Base-by-base conservation (phyloP, 1,139 yeast species). In the Nakaseomyces kungkrabaensis region DNA sequence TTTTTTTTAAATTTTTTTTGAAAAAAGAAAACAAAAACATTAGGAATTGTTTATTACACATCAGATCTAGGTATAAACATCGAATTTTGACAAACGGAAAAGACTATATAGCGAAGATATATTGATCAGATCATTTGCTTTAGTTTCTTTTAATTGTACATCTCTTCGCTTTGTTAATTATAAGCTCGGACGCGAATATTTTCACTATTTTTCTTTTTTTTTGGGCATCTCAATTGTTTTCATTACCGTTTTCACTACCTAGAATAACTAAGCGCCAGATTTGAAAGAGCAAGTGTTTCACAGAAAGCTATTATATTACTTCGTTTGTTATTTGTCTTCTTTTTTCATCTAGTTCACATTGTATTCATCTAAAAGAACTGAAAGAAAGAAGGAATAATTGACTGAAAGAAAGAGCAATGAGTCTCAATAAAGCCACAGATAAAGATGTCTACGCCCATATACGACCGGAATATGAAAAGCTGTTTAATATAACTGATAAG, bases 401-500 rank as follows among this genome's bases (percentile, higher is more conserved):
- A 17, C 3, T 17, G 22, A 17, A 17, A 17, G 22, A 17, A 17
- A 17, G 22, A 17, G 22, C 17, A 25, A 26, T 38, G 42, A 38
- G 38, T 36, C 26, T 36, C 10, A 25, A 32, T 46, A 44, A 25
- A 51, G 51, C 45, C 43, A 25, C 6, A 8, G 33, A 25, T 26
- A 43, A 32, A 37, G 47, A 47, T n/a, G 50, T 58, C n/a, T 52
- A 53, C 32, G 51, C 53, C 41, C 52, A 53, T 40, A 48, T 59
- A 25, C 56, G 59, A 43, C 54, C 56, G 24, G 59, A 55, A 47
- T 57, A 60, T 43, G 62, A 61, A 25, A 55, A 51, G 22, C 46
- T 79, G 45, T 74, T 74, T 54, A 65, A 66, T 47, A 62, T 78
- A 56, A 69, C 68, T 46, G 82, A 79, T 61, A 22, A 43, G 38